These are phyloP conservation scores for Kodamaea anthophila DNA, from an alignment of 1,139 yeast species.

Conservation along the genomic window DNA sequence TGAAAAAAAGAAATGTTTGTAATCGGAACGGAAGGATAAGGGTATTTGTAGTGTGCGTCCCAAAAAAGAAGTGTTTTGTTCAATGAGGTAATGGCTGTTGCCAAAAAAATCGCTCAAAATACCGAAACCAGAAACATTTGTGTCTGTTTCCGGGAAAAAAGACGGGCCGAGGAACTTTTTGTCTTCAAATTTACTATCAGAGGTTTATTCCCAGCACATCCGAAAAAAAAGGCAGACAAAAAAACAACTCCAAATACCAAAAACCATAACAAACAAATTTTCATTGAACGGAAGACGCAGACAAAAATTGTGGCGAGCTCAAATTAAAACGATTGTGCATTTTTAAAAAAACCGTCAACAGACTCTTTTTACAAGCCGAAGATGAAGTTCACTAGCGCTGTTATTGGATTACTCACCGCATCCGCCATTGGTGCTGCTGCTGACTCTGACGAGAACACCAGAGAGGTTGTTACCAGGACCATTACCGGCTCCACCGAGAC, in stretches of 20 bases:
- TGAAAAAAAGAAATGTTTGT: slow-evolving; percentile 2
- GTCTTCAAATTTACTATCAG: too few relatives aligned
- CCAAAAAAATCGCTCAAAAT: slow-evolving; percentile 5
- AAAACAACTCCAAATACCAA: background rate
- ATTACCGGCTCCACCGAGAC: slow-evolving; percentile 25
- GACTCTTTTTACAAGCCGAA: slow-evolving; percentile 6
- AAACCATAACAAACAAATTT: slow-evolving; percentile 6
- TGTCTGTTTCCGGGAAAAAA: slow-evolving; percentile 4
- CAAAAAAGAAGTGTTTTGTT: background rate
- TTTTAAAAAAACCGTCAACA: slow-evolving; percentile 2
- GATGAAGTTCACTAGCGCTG: slow-evolving; percentile 20
- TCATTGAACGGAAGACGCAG: background rate
- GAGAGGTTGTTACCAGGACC: slow-evolving; percentile 22
- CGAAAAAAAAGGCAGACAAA: slow-evolving; percentile 1
- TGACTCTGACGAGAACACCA: slow-evolving; percentile 20
- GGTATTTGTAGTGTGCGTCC: slow-evolving; percentile 1
- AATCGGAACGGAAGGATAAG: background rate
- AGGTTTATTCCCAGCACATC: too few relatives aligned
- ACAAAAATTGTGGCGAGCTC: slow-evolving; percentile 1
- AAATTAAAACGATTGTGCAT: slow-evolving; percentile 1
- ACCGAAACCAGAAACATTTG: background rate
- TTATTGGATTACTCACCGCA: slow-evolving; percentile 17
- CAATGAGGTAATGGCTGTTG: background rate
- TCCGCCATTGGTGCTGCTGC: slow-evolving; percentile 18
- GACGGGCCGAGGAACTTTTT: slow-evolving; percentile 1